These are phyloP conservation scores for Malassezia dermatis DNA, from an alignment of 1,284 basidiomycete genomes.

Conservation along the genomic window DNA sequence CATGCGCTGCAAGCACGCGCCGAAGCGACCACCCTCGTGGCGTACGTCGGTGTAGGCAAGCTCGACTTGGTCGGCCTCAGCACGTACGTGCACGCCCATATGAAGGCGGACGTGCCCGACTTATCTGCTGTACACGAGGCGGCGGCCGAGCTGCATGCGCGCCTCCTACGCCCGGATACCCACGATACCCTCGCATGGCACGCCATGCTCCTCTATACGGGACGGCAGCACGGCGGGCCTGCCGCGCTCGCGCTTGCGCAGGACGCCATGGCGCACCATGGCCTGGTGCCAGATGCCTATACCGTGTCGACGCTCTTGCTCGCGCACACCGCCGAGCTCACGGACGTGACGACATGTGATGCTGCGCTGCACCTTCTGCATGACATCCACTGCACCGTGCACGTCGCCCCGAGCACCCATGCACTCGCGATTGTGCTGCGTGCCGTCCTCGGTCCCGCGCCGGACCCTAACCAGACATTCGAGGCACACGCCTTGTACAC, in stretches of 20 bases:
- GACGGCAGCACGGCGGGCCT: slow-evolving; percentile 7
- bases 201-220: slow-evolving; percentile 20
- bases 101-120: neutral
- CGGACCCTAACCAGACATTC: slow-evolving; percentile 18
- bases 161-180: neutral
- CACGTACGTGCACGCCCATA: neutral
- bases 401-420: slow-evolving; percentile 7
- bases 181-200: slow-evolving; percentile 13
- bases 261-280: slow-evolving; percentile 2
- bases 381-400: slow-evolving; percentile 8
- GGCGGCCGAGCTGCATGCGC: slow-evolving; percentile 10
- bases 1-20: neutral
- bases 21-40: neutral
- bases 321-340: slow-evolving; percentile 4
- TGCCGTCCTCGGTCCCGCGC: slow-evolving; percentile 7
- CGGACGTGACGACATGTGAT: slow-evolving; percentile 23
- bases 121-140: neutral
- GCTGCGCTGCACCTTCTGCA: slow-evolving; percentile 25
- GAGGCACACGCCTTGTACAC: slow-evolving; percentile 30
- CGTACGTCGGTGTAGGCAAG: neutral
- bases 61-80: slow-evolving; percentile 7
- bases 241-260: slow-evolving; percentile 17
- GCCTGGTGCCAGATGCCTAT: neutral
- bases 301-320: slow-evolving; percentile 17
- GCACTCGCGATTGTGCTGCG: slow-evolving; percentile 17